A percentile compares a stretch with the other conserved stretches of the same genome.
Evolutionary conservation across 192 early-diverging fungal species (phyloP).

Genomic region (Kappamyces sp.): DNA sequence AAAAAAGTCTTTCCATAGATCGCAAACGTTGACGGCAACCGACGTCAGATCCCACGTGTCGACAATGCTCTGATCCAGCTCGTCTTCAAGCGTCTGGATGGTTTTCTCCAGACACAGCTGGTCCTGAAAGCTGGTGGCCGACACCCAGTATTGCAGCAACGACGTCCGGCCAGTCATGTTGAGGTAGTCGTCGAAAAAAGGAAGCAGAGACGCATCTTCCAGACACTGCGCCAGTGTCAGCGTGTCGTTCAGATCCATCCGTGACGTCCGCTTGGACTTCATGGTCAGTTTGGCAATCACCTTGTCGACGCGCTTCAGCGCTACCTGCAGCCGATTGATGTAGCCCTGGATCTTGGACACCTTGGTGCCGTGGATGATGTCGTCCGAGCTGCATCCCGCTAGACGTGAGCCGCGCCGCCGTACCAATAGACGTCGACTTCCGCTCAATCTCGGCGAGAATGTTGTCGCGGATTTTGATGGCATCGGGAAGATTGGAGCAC

Average conservation of each 20-base stretch:
- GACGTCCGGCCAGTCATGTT: constrained; percentile 59
- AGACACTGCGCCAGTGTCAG: constrained; percentile 51
- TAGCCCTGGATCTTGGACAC: constrained; percentile 69
- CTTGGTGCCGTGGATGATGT: constrained; percentile 73
- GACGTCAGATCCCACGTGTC: constrained; percentile 7
- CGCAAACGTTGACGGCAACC: constrained; percentile 27
- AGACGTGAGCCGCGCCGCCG: constrained; percentile 14
- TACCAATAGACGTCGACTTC: constrained; percentile 25
- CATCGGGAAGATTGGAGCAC: constrained; percentile 55
- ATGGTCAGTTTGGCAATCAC: constrained; percentile 39
- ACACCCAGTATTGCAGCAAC: constrained; percentile 72
- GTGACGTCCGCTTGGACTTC: constrained; percentile 21
- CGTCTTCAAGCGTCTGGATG: constrained; percentile 10
- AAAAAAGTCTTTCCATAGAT: constrained; percentile 48
- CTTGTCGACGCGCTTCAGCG: constrained; percentile 69
- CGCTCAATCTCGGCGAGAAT: constrained; percentile 70
- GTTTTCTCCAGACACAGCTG: not conserved
- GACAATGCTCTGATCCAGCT: not conserved
- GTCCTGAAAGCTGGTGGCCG: constrained; percentile 29
- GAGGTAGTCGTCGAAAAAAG: constrained; percentile 77
- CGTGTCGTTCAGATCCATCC: constrained; percentile 19
- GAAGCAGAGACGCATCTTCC: constrained; percentile 56
- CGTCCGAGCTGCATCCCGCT: constrained; percentile 58
- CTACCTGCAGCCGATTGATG: constrained; percentile 66
- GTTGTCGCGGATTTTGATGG: constrained; percentile 60